phyloP scores from a whole-genome alignment of 2,329 filamentous ascomycete species.

The Fusarium luffae region DNA sequence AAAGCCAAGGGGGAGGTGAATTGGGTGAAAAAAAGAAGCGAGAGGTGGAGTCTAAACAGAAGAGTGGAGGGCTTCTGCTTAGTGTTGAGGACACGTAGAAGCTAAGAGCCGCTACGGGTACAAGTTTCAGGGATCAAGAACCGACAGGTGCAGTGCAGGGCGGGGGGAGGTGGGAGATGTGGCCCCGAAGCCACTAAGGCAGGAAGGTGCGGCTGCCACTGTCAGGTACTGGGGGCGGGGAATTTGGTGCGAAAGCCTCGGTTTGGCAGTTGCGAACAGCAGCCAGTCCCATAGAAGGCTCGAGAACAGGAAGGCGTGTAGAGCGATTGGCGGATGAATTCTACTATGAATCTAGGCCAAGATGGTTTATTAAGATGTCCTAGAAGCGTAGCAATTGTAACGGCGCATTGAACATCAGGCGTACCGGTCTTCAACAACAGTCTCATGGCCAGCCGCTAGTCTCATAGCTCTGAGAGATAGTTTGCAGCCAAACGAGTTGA shows the following conservation, averaged over 20 bases:
- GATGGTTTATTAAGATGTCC: not conserved
- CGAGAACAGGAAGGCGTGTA: constrained; percentile 31
- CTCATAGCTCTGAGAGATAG: not conserved
- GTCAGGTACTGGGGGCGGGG: constrained; percentile 37
- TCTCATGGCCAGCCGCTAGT: not conserved
- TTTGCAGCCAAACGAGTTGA: not conserved
- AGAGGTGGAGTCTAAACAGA: constrained; percentile 45
- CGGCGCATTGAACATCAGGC: not conserved
- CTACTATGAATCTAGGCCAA: not conserved
- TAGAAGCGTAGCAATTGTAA: constrained; percentile 3
- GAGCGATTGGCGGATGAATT: constrained; percentile 15
- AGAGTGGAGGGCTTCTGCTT: constrained; percentile 44
- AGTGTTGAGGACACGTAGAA: constrained; percentile 52
- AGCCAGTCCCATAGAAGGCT: constrained; percentile 40
- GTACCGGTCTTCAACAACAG: not conserved
- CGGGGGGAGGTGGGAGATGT: constrained; percentile 19
- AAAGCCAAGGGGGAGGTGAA: no score
- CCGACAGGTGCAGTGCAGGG: constrained; percentile 20
- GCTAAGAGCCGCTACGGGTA: constrained; percentile 39
- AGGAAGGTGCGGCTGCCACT: constrained; percentile 38
- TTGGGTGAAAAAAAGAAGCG: constrained; percentile 31
- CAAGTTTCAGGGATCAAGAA: constrained; percentile 45
- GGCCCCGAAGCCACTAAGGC: constrained; percentile 36
- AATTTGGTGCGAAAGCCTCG: constrained; percentile 22
- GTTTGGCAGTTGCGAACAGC: not conserved